phyloP scores from a whole-genome alignment of 768 basidiomycete genomes.

The Kwoniella dendrophila region DNA sequence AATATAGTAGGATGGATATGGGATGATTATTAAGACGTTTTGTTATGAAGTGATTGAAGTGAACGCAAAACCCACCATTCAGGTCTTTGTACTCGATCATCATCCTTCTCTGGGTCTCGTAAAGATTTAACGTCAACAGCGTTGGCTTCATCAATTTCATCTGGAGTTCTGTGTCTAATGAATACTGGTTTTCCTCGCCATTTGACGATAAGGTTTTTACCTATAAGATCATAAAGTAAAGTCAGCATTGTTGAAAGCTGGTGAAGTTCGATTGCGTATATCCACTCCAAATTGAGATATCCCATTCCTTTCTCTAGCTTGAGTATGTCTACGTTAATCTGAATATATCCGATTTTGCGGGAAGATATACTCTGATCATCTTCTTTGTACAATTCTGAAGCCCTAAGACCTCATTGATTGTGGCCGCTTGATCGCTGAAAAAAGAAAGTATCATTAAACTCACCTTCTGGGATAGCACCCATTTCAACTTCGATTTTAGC shows the following conservation, averaged over 20 bases:
- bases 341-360: too few species aligned
- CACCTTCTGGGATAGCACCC: constrained; percentile 79
- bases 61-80: constrained; percentile 79
- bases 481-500: constrained; percentile 98
- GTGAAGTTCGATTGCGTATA: too few species aligned
- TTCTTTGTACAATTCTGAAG: too few species aligned
- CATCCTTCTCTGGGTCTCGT: constrained; percentile 89
- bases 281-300: too few species aligned
- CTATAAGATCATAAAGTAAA: constrained; percentile 21
- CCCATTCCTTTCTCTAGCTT: too few species aligned
- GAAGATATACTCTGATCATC: too few species aligned
- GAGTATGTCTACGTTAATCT: too few species aligned
- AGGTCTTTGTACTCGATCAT: constrained; percentile 84
- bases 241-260: neutral
- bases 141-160: constrained; percentile 92
- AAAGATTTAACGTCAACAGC: constrained; percentile 77
- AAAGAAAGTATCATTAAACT: too few species aligned
- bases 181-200: constrained; percentile 99
- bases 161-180: constrained; percentile 89
- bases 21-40: neutral
- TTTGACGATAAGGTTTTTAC: constrained; percentile 59
- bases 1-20: neutral
- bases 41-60: neutral
- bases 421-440: too few species aligned
- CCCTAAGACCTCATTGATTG: too few species aligned